A percentile compares a stretch with the other conserved stretches of the same genome.
phyloP scores from a whole-genome alignment of 2,329 filamentous ascomycete genomes.

The Penicillium sp. region DNA sequence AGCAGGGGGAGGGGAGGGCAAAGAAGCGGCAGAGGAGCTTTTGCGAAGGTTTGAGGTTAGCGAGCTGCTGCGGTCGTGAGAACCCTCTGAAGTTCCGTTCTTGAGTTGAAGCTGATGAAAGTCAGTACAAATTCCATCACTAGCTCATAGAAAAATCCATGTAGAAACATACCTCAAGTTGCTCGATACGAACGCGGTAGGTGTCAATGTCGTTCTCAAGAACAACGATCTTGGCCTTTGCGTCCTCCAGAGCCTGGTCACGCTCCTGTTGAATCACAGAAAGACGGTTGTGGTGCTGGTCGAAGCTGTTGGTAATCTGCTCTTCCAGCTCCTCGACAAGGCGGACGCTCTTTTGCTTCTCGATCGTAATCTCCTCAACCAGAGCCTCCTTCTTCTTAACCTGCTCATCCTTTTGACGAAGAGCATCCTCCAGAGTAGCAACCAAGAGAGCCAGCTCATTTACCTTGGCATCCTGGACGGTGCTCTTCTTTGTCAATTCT shows the following conservation, averaged over 20 bases:
- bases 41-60: constrained; percentile 73
- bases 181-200: constrained; percentile 55
- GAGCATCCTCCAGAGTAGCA: constrained; percentile 46
- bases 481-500: constrained; percentile 40
- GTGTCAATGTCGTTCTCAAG: constrained; percentile 67
- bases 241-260: constrained; percentile 73
- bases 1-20: constrained; percentile 90
- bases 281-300: constrained; percentile 88
- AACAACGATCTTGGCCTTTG: constrained; percentile 60
- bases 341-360: constrained; percentile 86
- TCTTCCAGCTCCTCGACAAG: constrained; percentile 95
- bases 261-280: constrained; percentile 77
- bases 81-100: constrained; percentile 35
- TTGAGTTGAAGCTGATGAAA: constrained; percentile 40
- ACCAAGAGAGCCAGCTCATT: constrained; percentile 54
- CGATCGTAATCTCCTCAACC: constrained; percentile 53
- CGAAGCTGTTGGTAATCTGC: constrained; percentile 90
- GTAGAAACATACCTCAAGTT: constrained; percentile 56
- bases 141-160: background rate
- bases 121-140: no score
- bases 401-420: constrained; percentile 44
- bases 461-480: constrained; percentile 56
- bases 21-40: constrained; percentile 73
- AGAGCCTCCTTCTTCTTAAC: constrained; percentile 48
- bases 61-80: constrained; percentile 58